Evolutionary conservation across 202 grass and related monocot genomes (phyloP), one percentile per base, ranked within the genome.

Genomic region (Carex arenaria): DNA sequence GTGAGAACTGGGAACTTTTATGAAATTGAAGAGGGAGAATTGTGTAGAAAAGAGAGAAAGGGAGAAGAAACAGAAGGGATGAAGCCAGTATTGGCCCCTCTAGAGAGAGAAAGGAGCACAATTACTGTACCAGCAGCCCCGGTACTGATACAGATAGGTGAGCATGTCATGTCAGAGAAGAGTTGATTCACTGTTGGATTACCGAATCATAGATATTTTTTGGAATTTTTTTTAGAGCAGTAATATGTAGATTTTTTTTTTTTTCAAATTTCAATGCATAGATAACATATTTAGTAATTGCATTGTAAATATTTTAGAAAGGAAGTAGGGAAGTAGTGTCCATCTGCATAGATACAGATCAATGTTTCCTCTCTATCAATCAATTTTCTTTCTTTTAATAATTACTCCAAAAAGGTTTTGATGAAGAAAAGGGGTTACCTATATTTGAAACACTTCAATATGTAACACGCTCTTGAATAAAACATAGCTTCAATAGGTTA

Each of bases 1-100:
- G 87, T 93, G 67, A 86, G 89, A 84, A 97, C 89, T 10, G 87
- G 14, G 3, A 93, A 97, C 64, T 30, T 91, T 12, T 91, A 97
- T 23, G 86, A 88, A 28, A 55, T 87, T 3, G 90, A 93, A 82
- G 87, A 77, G 0, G 89, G 69, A 23, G 66, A 40, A 14, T 28
- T 92, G 15, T 86, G 47, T 13, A 57, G 19, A 1, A 91, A 64
- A 71, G 67, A 40, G 12, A 15, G 52, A 3, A 79, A 28, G 0
- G 76, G 61, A 7, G 67, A 69, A 15, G 67, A 9, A 52, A 38
- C 28, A 13, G 75, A 31, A 19, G 67, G 0, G n/a, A 20, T 22
- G 60, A 31, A 55, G 18, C 81, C 34, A 4, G 78, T 23, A 18
- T 88, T 89, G 81, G 66, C 55, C 32, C 86, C 88, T 8, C 65